These are phyloP conservation scores for Corinectria fuckeliana DNA, from an alignment of 2,329 filamentous ascomycete species.

Conservation along the genomic window DNA sequence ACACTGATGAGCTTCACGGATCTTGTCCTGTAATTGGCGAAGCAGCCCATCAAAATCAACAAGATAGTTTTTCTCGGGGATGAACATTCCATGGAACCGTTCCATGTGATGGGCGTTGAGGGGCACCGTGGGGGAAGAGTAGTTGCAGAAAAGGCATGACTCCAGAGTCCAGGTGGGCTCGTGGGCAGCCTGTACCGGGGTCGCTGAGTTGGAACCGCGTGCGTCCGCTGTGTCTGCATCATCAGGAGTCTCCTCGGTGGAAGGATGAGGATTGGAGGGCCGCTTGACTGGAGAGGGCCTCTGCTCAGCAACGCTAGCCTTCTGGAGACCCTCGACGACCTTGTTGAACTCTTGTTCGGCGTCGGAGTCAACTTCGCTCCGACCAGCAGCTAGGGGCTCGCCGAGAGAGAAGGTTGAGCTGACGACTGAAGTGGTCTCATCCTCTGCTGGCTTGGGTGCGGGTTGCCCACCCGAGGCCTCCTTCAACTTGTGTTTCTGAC, in stretches of 20 bases:
- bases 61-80: slow-evolving; percentile 87
- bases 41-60: slow-evolving; percentile 84
- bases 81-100: slow-evolving; percentile 92
- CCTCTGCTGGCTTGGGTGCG: slow-evolving; percentile 52
- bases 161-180: slow-evolving; percentile 53
- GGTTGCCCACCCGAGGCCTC: slow-evolving; percentile 55
- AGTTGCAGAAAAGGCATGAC: slow-evolving; percentile 91
- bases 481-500: slow-evolving; percentile 79
- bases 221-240: slow-evolving; percentile 51
- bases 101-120: slow-evolving; percentile 90
- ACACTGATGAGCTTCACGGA: slow-evolving; percentile 82
- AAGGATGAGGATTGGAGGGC: slow-evolving; percentile 58
- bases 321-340: slow-evolving; percentile 79
- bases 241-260: slow-evolving; percentile 49
- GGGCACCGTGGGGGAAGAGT: slow-evolving; percentile 75
- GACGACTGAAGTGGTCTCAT: slow-evolving; percentile 81
- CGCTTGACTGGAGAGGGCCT: slow-evolving; percentile 59
- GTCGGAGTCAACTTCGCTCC: slow-evolving; percentile 65
- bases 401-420: slow-evolving; percentile 92
- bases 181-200: slow-evolving; percentile 44
- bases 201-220: slow-evolving; percentile 52
- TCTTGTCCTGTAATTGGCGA: slow-evolving; percentile 77
- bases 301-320: slow-evolving; percentile 68
- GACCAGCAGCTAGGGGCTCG: slow-evolving; percentile 67
- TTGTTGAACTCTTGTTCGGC: slow-evolving; percentile 78